A percentile compares a stretch with the other conserved stretches of the same genome.
Evolutionary conservation across 73 alveolate species (phyloP).

Genomic region (Tetrahymena borealis): DNA sequence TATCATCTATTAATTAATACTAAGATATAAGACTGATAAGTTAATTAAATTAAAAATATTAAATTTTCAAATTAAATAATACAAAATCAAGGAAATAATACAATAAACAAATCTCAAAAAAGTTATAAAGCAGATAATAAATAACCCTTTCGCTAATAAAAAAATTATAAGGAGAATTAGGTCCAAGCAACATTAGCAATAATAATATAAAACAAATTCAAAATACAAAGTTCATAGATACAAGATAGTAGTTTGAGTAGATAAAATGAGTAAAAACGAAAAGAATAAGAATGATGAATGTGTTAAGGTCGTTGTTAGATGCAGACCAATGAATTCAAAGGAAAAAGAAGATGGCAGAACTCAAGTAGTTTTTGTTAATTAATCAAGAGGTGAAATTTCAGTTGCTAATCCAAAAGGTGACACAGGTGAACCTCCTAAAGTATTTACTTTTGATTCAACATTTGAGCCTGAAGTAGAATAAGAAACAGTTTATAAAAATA

Average conservation of each 20-base stretch:
- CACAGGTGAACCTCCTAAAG: slow-evolving; percentile 64
- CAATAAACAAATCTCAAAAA: too few relatives aligned
- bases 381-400: slow-evolving; percentile 56
- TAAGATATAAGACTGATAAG: too few relatives aligned
- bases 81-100: too few relatives aligned
- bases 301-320: slow-evolving; percentile 83
- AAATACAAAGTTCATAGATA: too few relatives aligned
- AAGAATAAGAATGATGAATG: slow-evolving; percentile 66
- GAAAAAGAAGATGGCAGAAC: slow-evolving; percentile 75
- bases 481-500: slow-evolving; percentile 69
- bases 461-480: slow-evolving; percentile 62
- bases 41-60: too few relatives aligned
- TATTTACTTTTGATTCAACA: slow-evolving; percentile 82
- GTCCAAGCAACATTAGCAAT: too few relatives aligned
- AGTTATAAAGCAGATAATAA: too few relatives aligned
- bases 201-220: too few relatives aligned
- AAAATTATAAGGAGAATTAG: too few relatives aligned
- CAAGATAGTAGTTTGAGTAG: not conserved
- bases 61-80: too few relatives aligned
- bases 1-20: too few relatives aligned
- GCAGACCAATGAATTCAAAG: slow-evolving; percentile 71
- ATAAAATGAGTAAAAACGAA: not conserved
- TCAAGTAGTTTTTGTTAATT: slow-evolving; percentile 67
- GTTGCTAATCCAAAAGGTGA: slow-evolving; percentile 54
- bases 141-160: too few relatives aligned